Evolutionary conservation across 441 rosid species (phyloP).

Genomic region (Adansonia madagascariensis): DNA sequence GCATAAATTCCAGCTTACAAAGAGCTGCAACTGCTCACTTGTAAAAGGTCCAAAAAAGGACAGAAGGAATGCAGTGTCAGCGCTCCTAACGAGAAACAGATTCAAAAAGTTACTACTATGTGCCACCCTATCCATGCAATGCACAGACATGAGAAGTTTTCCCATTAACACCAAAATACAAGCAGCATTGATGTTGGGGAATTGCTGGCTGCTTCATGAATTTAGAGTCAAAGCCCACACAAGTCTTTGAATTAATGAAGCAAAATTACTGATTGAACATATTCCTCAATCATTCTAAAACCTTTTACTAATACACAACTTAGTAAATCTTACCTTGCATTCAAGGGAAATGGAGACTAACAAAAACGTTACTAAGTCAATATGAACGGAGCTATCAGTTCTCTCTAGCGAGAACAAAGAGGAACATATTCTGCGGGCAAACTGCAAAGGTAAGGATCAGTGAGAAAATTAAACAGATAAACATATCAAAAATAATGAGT

Average conservation of each 20-base stretch:
- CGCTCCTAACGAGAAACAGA: constrained; percentile 3
- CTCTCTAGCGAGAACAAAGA: constrained; percentile 51
- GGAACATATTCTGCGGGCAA: constrained; percentile 68
- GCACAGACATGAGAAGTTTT: too few species aligned
- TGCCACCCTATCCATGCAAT: constrained; percentile 6
- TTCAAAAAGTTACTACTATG: background rate
- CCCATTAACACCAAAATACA: background rate
- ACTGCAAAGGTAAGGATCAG: constrained; percentile 48
- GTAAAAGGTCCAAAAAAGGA: background rate
- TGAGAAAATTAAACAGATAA: constrained; percentile 27
- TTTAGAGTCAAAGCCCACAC: too few species aligned
- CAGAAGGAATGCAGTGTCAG: constrained; percentile 1
- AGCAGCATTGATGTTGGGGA: background rate
- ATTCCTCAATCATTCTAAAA: constrained; percentile 20
- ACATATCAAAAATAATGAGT: constrained; percentile 15
- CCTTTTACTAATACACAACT: background rate
- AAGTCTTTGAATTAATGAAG: constrained; percentile 8
- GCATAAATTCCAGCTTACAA: constrained; percentile 10
- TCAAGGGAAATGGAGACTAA: constrained; percentile 51
- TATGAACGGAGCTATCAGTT: constrained; percentile 34
- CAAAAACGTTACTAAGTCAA: constrained; percentile 47
- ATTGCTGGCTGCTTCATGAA: too few species aligned
- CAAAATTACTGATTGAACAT: background rate
- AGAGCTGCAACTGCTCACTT: constrained; percentile 10
- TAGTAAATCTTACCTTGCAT: constrained; percentile 59